Base-by-base conservation (phyloP, 345 rosid species). In the Citrus sinensis region DNA sequence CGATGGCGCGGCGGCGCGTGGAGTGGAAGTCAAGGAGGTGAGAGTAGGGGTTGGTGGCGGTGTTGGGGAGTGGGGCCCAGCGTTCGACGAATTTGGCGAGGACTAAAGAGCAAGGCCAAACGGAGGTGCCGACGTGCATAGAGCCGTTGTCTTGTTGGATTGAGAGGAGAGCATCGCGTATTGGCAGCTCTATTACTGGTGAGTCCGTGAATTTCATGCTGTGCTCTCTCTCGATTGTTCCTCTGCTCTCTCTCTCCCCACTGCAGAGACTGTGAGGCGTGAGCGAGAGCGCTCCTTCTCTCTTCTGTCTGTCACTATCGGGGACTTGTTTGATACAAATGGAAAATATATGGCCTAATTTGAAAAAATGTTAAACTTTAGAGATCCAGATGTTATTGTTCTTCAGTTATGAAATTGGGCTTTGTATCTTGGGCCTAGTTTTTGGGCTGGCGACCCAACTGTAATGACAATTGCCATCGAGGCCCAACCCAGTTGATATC, bases 11-110 rank as follows among this genome's bases (percentile, higher is more conserved):
- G 49, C 83, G 85, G 76, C 89, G 86, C 39, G 75, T 76, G 77
- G 80, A 65, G 34, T 39, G 84, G 83, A 93, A 93, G 77, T 91
- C 92, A 70, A 94, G 87, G 86, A 93, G 86, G 25, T 83, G 69
- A 74, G 90, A 85, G 87, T 94, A 94, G 35, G 91, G 94, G 78
- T 81, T 90, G 24, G 74, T 24, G 62, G 37, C 7, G 81, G n/a
- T 42, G 14, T 16, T 54, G 22, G 58, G 62, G 16, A 78, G 65
- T 11, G 85, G 82, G 63, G 95, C 82, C 98, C 98, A 95, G 49
- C 98, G 98, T 51, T 95, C 98, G 73, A 83, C 90, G 89, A 95
- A 95, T 81, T 95, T 95, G 75, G 97, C 85, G 81, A 95, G 97
- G 74, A 95, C 93, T 17, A 93, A 81, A 61, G 97, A 95, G 76